A percentile compares a stretch with the other conserved stretches of the same genome.
These are phyloP conservation scores for Candida glucosophila DNA, from an alignment of 1,139 yeast species.

Conservation along the genomic window DNA sequence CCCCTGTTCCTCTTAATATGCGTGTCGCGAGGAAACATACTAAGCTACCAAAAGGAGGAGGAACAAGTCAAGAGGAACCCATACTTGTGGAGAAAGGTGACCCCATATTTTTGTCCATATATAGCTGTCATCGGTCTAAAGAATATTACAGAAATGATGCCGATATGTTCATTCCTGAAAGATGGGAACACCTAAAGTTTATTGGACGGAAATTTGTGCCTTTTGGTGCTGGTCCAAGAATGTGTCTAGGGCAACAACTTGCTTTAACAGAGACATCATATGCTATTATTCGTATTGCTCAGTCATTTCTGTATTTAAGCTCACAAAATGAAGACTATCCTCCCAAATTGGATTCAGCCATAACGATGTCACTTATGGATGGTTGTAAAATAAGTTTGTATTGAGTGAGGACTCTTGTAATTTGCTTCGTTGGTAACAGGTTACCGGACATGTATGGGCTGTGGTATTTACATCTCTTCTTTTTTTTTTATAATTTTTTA, in stretches of 20 bases:
- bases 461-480: no score
- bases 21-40: constrained; percentile 37
- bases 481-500: no score
- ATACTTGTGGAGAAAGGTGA: constrained; percentile 37
- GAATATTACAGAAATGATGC: constrained; percentile 39
- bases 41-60: constrained; percentile 47
- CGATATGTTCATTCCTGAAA: constrained; percentile 36
- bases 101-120: constrained; percentile 27
- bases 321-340: constrained; percentile 9
- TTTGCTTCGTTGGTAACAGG: no score
- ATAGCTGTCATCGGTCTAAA: constrained; percentile 31
- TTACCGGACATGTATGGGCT: no score
- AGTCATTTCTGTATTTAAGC: constrained; percentile 8
- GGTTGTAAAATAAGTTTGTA: no score
- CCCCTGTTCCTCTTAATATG: constrained; percentile 43
- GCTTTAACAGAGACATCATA: constrained; percentile 38
- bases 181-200: constrained; percentile 34
- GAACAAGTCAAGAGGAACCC: constrained; percentile 33
- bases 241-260: constrained; percentile 39
- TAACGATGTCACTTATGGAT: constrained; percentile 13
- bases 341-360: constrained; percentile 12
- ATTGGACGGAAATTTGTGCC: constrained; percentile 38
- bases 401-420: no score
- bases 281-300: constrained; percentile 23
- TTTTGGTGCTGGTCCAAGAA: constrained; percentile 37